Conservation (phyloP, 495 filamentous ascomycete species). For the Podospora pseudocomata region DNA sequence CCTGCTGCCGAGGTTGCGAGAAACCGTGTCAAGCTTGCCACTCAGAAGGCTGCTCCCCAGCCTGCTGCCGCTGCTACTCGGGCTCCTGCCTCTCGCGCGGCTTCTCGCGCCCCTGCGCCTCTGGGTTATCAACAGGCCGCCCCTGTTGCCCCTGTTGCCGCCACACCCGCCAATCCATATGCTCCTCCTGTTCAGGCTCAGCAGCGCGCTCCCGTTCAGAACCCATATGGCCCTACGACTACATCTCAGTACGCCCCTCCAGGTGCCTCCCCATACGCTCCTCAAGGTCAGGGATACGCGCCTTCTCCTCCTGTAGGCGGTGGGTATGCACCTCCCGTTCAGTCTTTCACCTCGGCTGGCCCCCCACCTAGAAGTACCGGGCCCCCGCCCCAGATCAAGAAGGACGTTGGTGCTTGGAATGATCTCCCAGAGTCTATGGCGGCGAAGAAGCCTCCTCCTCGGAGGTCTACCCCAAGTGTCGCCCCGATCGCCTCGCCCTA, state of each 20-base stretch:
- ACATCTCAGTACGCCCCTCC: constrained; percentile 30
- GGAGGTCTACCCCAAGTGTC: constrained; percentile 66
- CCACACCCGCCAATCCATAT: constrained; percentile 39
- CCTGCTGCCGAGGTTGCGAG: constrained; percentile 85
- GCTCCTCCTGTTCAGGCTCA: constrained; percentile 30
- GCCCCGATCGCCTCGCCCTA: constrained; percentile 63
- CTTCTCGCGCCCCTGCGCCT: constrained; percentile 31
- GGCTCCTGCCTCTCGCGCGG: constrained; percentile 23
- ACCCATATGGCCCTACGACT: constrained; percentile 60
- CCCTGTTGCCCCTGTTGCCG: constrained; percentile 32
- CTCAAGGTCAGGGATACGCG: constrained; percentile 32
- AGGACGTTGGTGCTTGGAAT: constrained; percentile 81
- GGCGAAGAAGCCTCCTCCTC: constrained; percentile 68
- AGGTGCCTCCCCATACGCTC: constrained; percentile 33
- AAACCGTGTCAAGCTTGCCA: constrained; percentile 82
- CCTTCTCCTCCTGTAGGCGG: constrained; percentile 30
- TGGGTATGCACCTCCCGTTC: constrained; percentile 35
- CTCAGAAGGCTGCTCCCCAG: constrained; percentile 56
- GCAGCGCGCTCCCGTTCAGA: constrained; percentile 43
- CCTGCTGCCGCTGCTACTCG: constrained; percentile 29
- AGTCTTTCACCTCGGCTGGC: constrained; percentile 20
- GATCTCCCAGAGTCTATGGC: constrained; percentile 66
- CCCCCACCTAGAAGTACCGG: constrained; percentile 51
- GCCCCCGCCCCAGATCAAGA: constrained; percentile 66
- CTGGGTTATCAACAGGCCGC: constrained; percentile 39